Conservation (phyloP, 805 yeast genomes). For the Jamesozyma piceae region DNA sequence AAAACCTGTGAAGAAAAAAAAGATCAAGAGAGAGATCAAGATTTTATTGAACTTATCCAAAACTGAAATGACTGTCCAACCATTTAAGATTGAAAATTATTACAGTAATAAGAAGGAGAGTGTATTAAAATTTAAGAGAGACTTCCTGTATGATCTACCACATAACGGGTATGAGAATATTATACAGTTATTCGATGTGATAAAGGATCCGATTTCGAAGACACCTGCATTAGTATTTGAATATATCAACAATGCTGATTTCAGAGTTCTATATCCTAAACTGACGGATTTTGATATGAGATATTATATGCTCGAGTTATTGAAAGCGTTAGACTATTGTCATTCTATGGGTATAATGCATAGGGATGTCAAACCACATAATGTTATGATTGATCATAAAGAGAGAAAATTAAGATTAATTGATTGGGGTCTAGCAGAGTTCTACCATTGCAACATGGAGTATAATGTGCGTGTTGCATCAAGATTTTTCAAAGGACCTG, state of each 20-base stretch:
- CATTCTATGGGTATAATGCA: conserved; percentile 96
- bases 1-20: conserved; percentile 88
- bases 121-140: conserved; percentile 19
- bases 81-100: conserved; percentile 20
- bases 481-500: conserved; percentile 89
- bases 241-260: conserved; percentile 72
- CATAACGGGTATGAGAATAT: conserved; percentile 51
- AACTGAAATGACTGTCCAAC: conserved; percentile 21
- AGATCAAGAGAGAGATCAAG: conserved; percentile 81
- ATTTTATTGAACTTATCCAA: conserved; percentile 69
- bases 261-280: conserved; percentile 70
- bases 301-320: conserved; percentile 70
- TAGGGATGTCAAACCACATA: conserved; percentile 92
- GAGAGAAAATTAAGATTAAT: conserved; percentile 64
- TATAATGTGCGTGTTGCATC: conserved; percentile 92
- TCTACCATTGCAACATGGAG: conserved; percentile 80
- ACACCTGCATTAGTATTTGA: conserved; percentile 87
- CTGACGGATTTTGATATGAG: conserved; percentile 69
- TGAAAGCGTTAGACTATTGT: conserved; percentile 77
- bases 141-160: conserved; percentile 23
- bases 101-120: conserved; percentile 24
- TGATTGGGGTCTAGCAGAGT: conserved; percentile 95
- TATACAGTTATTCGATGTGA: conserved; percentile 67
- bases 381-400: conserved; percentile 86
- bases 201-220: conserved; percentile 67